Evolutionary conservation across 2,329 filamentous ascomycete genomes (phyloP).

Genomic region (Dactylellina cionopaga): DNA sequence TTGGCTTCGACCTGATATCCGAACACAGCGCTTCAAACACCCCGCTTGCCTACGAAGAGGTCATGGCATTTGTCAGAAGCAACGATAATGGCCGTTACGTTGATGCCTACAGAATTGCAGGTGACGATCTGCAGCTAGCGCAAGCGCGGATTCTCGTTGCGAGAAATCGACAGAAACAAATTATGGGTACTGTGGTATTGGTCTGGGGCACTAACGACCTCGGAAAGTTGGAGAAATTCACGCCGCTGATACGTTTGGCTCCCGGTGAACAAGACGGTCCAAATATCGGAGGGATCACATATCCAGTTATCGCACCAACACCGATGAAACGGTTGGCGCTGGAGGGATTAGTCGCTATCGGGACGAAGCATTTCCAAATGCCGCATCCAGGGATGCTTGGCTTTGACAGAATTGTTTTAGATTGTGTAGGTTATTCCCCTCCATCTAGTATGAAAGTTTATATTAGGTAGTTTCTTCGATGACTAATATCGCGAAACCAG

Average conservation of each 20-base stretch:
- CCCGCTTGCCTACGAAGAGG: conserved; percentile 9
- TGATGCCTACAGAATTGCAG: conserved; percentile 39
- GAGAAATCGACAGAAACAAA: conserved; percentile 33
- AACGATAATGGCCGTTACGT: conserved; percentile 30
- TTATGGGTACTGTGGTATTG: conserved; percentile 36
- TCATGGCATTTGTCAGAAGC: conserved; percentile 24
- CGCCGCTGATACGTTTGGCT: conserved; percentile 23
- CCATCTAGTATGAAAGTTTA: too few species aligned
- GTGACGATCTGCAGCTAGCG: conserved; percentile 32
- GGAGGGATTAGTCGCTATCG: conserved; percentile 31
- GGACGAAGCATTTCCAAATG: conserved; percentile 50
- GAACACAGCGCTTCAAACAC: conserved; percentile 9
- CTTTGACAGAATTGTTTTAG: conserved; percentile 41
- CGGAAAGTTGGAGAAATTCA: conserved; percentile 48
- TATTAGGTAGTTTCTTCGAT: background rate
- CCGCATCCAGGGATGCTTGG: conserved; percentile 18
- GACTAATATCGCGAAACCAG: background rate
- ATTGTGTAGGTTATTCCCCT: conserved; percentile 38
- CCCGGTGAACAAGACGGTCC: background rate
- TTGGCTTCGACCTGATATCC: conserved; percentile 46
- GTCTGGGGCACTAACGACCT: conserved; percentile 39
- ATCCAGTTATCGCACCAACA: conserved; percentile 26
- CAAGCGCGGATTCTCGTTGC: conserved; percentile 39
- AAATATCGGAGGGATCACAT: conserved; percentile 33
- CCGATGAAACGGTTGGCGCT: conserved; percentile 17